Evolutionary conservation across 2,329 filamentous ascomycete species (phyloP).

Genomic region (Atkinsonella hypoxylon): DNA sequence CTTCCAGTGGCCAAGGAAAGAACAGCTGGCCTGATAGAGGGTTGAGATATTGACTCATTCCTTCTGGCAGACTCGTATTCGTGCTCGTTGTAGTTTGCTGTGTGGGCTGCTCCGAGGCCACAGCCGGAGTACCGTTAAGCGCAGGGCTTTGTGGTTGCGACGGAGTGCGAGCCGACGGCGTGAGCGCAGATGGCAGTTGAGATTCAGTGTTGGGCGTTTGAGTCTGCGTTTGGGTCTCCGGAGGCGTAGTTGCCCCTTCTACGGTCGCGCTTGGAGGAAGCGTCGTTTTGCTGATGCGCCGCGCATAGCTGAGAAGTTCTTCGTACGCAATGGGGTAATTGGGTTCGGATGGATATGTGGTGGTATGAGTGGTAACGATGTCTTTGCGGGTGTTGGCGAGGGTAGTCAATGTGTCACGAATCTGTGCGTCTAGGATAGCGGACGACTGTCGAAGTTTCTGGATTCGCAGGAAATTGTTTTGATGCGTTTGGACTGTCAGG

Average conservation of each 20-base stretch:
- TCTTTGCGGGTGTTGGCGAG: slow-evolving; percentile 64
- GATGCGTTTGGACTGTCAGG: slow-evolving; percentile 54
- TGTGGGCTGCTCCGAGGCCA: slow-evolving; percentile 18
- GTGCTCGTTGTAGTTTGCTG: slow-evolving; percentile 21
- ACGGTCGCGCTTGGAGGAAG: slow-evolving; percentile 50
- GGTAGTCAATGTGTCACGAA: slow-evolving; percentile 56
- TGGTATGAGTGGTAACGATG: slow-evolving; percentile 51
- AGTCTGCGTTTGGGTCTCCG: slow-evolving; percentile 13
- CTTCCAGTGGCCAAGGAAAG: slow-evolving; percentile 64
- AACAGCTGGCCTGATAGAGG: slow-evolving; percentile 48
- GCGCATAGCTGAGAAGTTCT: slow-evolving; percentile 66
- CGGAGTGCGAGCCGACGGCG: slow-evolving; percentile 21
- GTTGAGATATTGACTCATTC: slow-evolving; percentile 39
- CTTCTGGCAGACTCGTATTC: slow-evolving; percentile 34
- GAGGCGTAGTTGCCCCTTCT: slow-evolving; percentile 23
- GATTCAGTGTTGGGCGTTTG: slow-evolving; percentile 17
- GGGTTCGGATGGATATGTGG: slow-evolving; percentile 37
- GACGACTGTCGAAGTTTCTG: slow-evolving; percentile 55
- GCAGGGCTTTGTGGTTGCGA: slow-evolving; percentile 23
- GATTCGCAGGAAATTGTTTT: slow-evolving; percentile 60
- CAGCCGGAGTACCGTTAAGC: slow-evolving; percentile 20
- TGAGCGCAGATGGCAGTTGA: slow-evolving; percentile 17
- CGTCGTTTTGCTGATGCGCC: slow-evolving; percentile 69
- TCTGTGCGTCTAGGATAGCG: slow-evolving; percentile 54
- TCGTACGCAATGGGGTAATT: slow-evolving; percentile 52